Conservation (phyloP, 768 basidiomycete genomes). For the Hericium erinaceus region DNA sequence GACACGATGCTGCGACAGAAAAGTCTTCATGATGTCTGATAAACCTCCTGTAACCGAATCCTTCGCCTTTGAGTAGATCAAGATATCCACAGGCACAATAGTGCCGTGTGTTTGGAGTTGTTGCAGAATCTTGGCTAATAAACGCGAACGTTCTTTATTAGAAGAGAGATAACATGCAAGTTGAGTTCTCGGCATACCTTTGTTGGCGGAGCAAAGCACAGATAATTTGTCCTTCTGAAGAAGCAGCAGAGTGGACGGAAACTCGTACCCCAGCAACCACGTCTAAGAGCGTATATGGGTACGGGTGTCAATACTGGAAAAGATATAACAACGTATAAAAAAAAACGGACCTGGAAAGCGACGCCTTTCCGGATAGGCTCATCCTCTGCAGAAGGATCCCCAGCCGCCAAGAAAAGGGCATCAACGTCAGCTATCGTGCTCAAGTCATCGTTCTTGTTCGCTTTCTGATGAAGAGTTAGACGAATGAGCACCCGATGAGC, state of each 20-base stretch:
- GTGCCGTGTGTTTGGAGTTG: slow-evolving; percentile 58
- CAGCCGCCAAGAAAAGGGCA: slow-evolving; percentile 56
- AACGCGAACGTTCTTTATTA: slow-evolving; percentile 3
- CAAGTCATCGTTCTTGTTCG: slow-evolving; percentile 62
- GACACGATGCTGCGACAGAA: slow-evolving; percentile 53
- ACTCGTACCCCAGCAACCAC: slow-evolving; percentile 96
- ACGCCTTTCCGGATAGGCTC: slow-evolving; percentile 87
- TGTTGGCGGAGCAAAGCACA: slow-evolving; percentile 81
- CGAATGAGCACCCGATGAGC: background rate
- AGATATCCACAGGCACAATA: slow-evolving; percentile 61
- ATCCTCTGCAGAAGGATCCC: slow-evolving; percentile 53
- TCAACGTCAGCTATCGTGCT: slow-evolving; percentile 58
- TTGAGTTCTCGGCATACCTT: slow-evolving; percentile 44
- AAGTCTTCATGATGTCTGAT: slow-evolving; percentile 54
- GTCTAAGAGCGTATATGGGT: slow-evolving; percentile 43
- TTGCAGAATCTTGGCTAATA: slow-evolving; percentile 72
- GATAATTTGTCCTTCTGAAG: slow-evolving; percentile 69
- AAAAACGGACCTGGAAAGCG: slow-evolving; percentile 72
- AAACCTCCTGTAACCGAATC: slow-evolving; percentile 69
- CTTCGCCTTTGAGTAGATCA: slow-evolving; percentile 72
- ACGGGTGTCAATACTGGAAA: background rate
- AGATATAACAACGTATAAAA: background rate
- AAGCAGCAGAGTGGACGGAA: slow-evolving; percentile 86
- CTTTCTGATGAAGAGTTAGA: slow-evolving; percentile 33
- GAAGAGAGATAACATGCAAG: background rate